Base-by-base conservation (phyloP, 768 basidiomycete species). In the Aureoboletus auriporus region DNA sequence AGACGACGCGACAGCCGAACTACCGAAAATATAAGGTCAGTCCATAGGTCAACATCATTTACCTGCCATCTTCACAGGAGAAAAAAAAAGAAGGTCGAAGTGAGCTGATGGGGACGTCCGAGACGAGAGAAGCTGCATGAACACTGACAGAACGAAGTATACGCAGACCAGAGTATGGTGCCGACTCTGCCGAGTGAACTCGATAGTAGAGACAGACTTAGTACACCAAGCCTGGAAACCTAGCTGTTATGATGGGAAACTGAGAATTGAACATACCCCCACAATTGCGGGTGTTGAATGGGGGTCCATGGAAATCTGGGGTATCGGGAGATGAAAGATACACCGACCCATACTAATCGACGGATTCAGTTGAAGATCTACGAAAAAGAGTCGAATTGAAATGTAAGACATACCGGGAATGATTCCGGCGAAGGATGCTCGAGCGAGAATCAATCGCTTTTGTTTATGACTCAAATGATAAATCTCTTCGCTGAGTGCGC, bases 271-370 rank as follows among this genome's bases (percentile, higher is more conserved):
- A 46, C 53, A 31, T 46, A 79, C 37, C 81, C 81, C 85, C 44
- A 89, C 74, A n/a, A 83, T 63, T 12, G 76, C 55, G 0, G 75
- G 75, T 0, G 84, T 77, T 0, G 83, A 71, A 27, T 76, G 40
- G 8, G 91, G 64, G 50, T 92, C 87, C 26, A 63, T 66, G 6
- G 88, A 80, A 37, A 93, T 81, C 43, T 84, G 76, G 0, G 87
- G 86, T 47, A 91, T 84, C 0, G 82, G 80, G 88, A 88, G 3
- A 88, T 74, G 61, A 91, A 89, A 1, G 79, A 79, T 0, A 79
- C 83, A 7, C 78, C 69, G 0, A 86, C 79, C 50, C 90, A 81
- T 31, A 84, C 88, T 90, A 46, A 28, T 31, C 39, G 39, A 39
- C 30, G 26, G 39, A 12, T n/a, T n/a, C n/a, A n/a, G n/a, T n/a